Evolutionary conservation across 495 filamentous ascomycete species (phyloP).

Genomic region (Tetracladium marchalianum): DNA sequence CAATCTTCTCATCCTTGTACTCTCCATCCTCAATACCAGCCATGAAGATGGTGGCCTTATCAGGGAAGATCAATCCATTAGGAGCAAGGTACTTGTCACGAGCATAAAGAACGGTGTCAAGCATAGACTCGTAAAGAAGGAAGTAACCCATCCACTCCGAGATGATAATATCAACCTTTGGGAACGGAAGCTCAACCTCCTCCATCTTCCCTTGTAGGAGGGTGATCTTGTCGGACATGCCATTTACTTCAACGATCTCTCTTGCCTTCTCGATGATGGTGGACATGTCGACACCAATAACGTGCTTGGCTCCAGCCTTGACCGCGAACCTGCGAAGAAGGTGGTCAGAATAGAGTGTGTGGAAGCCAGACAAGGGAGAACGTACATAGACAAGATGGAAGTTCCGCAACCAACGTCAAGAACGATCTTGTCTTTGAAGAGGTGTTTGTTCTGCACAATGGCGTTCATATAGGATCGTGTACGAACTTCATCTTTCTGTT

Average conservation of each 20-base stretch:
- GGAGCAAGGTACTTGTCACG: conserved; percentile 73
- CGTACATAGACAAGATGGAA: conserved; percentile 78
- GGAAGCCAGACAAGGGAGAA: not conserved
- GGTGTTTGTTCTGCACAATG: conserved; percentile 85
- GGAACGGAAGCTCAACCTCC: conserved; percentile 69
- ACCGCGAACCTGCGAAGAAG: conserved; percentile 59
- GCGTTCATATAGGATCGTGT: conserved; percentile 93
- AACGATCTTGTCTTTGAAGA: conserved; percentile 85
- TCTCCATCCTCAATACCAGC: conserved; percentile 82
- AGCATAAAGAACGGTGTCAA: conserved; percentile 85
- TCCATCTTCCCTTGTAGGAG: conserved; percentile 84
- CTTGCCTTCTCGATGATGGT: conserved; percentile 83
- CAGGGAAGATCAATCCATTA: conserved; percentile 78
- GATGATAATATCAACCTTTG: conserved; percentile 87
- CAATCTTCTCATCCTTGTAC: conserved; percentile 66
- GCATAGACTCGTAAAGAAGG: conserved; percentile 88
- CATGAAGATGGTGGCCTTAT: conserved; percentile 77
- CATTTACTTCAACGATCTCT: conserved; percentile 76
- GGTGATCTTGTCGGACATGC: conserved; percentile 68
- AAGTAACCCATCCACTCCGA: conserved; percentile 98
- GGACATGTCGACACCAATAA: conserved; percentile 90
- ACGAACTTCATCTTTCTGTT: conserved; percentile 93
- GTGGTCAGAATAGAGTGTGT: not conserved
- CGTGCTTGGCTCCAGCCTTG: conserved; percentile 77
- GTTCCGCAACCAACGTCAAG: conserved; percentile 92